These are phyloP conservation scores for Neurospora sp. DNA, from an alignment of 495 filamentous ascomycete species.

Conservation along the genomic window DNA sequence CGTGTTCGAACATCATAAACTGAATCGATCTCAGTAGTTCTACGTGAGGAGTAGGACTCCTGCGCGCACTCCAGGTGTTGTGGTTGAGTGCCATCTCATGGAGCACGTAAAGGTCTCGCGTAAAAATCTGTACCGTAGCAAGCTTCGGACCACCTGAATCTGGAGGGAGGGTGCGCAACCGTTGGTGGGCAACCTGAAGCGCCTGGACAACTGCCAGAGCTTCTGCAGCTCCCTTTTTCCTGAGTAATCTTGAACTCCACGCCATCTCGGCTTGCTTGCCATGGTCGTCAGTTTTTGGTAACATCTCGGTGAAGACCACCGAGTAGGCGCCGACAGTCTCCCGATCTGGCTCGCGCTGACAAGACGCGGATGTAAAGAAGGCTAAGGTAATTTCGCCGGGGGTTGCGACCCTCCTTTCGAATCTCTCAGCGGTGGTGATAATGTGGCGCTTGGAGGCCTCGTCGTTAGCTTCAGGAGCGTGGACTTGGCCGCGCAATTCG, in stretches of 20 bases:
- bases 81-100: background rate
- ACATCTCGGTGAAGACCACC: background rate
- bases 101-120: background rate
- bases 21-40: background rate
- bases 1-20: background rate
- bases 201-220: background rate
- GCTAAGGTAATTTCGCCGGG: background rate
- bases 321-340: background rate
- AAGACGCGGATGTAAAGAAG: background rate
- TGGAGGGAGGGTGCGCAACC: background rate
- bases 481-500: background rate
- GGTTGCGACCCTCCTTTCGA: background rate
- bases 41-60: background rate
- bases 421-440: background rate
- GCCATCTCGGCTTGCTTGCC: background rate
- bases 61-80: background rate
- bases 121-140: background rate
- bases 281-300: background rate
- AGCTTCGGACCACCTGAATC: background rate
- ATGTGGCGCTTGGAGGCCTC: background rate
- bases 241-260: background rate
- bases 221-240: fast-evolving
- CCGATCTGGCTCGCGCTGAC: background rate
- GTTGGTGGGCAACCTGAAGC: background rate
- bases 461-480: background rate